These are phyloP conservation scores for Pseudozyma sp. DNA, from an alignment of 1,284 basidiomycete species.

Conservation along the genomic window DNA sequence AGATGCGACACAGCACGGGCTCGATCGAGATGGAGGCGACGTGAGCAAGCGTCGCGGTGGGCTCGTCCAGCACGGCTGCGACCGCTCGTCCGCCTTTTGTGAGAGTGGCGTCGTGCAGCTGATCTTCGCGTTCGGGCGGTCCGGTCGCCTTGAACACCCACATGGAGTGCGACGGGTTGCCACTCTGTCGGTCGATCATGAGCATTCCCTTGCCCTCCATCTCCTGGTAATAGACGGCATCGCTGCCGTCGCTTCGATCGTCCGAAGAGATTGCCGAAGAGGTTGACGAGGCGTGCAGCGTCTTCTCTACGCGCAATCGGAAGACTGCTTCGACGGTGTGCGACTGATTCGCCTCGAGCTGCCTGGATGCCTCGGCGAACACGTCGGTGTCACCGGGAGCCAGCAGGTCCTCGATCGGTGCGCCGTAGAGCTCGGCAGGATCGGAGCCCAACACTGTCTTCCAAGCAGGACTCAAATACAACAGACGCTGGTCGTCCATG, in stretches of 20 bases:
- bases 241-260: constrained; percentile 63
- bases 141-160: constrained; percentile 93
- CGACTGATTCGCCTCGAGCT: constrained; percentile 88
- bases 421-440: constrained; percentile 82
- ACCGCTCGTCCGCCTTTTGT: constrained; percentile 34
- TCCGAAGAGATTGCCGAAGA: constrained; percentile 62
- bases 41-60: constrained; percentile 40
- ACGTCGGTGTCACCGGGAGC: constrained; percentile 85
- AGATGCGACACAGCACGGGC: constrained; percentile 96
- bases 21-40: constrained; percentile 71
- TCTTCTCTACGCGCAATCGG: constrained; percentile 76
- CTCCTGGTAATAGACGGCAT: constrained; percentile 77
- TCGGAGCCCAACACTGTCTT: constrained; percentile 85
- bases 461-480: constrained; percentile 97
- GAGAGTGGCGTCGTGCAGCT: constrained; percentile 40
- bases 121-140: constrained; percentile 58
- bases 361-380: constrained; percentile 87
- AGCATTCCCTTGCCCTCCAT: constrained; percentile 99
- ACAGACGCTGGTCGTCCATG: constrained; percentile 84
- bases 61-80: constrained; percentile 39
- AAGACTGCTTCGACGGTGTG: constrained; percentile 94
- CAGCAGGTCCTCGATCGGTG: constrained; percentile 83
- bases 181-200: constrained; percentile 89
- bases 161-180: constrained; percentile 93
- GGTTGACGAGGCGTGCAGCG: constrained; percentile 72